Evolutionary conservation across 148 eudicot species (phyloP), one percentile per base, ranked within the genome.

Genomic region (Suaeda aralocaspica): DNA sequence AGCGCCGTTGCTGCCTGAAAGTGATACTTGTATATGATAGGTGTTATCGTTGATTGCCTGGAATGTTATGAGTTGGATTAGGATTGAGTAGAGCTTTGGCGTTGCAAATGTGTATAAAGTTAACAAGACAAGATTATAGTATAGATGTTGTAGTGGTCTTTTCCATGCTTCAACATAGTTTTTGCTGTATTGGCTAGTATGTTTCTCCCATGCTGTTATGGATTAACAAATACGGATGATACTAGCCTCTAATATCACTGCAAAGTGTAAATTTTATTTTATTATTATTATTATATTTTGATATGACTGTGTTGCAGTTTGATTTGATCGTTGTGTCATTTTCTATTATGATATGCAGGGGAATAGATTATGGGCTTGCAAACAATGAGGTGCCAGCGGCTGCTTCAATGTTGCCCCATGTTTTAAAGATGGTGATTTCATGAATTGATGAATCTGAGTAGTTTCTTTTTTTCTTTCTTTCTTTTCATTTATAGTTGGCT

Each of bases 331-430:
- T 5, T 45, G 30, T 41, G 26, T 49, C 58, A 24, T 53, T 64
- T 19, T 24, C 21, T 2, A 62, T 25, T 19, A 21, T 62, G 25
- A 21, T 10, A 66, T 75, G 31, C 76, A 80, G 82, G 73, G 79
- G 82, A 64, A 68, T 80, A 45, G 82, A 80, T 60, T 80, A 66
- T 34, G 82, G 73, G 36, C 71, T 80, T 68, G 79, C 82, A 44
- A 80, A 75, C 67, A 80, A 72, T 68, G 76, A 80, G 59, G 61
- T 70, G 39, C 79, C 79, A 18, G 29, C 45, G 12, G 49, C 69
- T 15, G 82, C 79, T 28, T 55, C 69, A 67, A 56, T 46, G 19
- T 59, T 80, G 50, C 64, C 82, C 13, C 67, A 66, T 33, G 45
- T 63, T 61, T 67, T 80, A 50, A 80, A 80, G 52, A 42, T 67